Conservation (phyloP, 1,284 basidiomycete genomes). For the Pseudomicrostroma phylloplanum region DNA sequence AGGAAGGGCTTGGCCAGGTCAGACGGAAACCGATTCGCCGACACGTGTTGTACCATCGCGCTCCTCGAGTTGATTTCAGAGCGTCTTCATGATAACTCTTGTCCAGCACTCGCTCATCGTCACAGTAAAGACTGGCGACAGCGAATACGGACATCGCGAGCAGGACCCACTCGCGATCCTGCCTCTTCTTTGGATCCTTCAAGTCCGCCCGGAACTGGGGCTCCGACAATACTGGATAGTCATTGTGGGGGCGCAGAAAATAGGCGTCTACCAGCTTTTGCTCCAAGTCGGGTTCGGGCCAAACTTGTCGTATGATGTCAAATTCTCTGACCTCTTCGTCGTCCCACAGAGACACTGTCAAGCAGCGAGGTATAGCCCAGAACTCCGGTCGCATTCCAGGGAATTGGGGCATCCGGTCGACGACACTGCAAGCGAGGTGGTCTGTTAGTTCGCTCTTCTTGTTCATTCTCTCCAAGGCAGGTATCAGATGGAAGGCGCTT, state of each 20-base stretch:
- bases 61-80: not conserved
- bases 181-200: constrained; percentile 19
- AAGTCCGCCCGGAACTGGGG: constrained; percentile 22
- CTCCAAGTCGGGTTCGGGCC: constrained; percentile 33
- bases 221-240: constrained; percentile 39
- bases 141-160: constrained; percentile 31
- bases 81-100: not conserved
- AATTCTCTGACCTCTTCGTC: not conserved
- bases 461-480: constrained; percentile 26
- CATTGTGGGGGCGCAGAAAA: constrained; percentile 29
- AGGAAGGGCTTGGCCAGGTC: not conserved
- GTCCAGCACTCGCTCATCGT: constrained; percentile 14
- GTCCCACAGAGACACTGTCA: not conserved
- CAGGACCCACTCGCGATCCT: constrained; percentile 25
- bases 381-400: constrained; percentile 19
- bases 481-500: constrained; percentile 32
- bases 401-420: not conserved
- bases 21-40: constrained; percentile 9
- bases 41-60: constrained; percentile 2
- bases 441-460: constrained; percentile 19
- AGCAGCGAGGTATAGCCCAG: constrained; percentile 18
- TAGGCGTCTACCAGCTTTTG: constrained; percentile 27
- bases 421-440: not conserved
- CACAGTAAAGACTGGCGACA: constrained; percentile 24
- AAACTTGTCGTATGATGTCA: constrained; percentile 4